Evolutionary conservation across 1,284 basidiomycete species (phyloP).

Genomic region (Naganishia albida): DNA sequence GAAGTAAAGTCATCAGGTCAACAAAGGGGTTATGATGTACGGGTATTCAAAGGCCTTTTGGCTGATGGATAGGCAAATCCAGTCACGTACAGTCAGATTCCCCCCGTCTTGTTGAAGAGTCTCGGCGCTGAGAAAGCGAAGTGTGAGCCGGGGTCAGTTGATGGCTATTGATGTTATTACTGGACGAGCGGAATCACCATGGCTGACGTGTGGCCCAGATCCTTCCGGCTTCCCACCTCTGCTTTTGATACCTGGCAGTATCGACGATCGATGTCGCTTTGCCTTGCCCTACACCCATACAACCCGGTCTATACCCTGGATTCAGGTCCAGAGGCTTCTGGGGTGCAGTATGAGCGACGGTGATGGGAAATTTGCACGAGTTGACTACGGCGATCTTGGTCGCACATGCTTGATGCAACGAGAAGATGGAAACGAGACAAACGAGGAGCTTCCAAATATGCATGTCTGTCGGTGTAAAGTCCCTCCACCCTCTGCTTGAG

Average conservation of each 20-base stretch:
- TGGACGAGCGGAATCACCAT: not conserved
- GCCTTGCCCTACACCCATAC: not conserved
- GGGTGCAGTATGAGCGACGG: conserved; percentile 2
- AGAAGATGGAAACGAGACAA: not conserved
- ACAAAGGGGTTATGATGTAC: not conserved
- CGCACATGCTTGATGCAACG: not conserved
- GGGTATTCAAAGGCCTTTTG: too few species aligned
- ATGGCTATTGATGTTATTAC: too few species aligned
- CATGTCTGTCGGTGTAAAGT: too few species aligned
- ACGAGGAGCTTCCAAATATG: too few species aligned
- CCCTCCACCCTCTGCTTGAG: too few species aligned
- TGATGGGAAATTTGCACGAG: conserved; percentile 12
- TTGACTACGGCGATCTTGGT: conserved; percentile 11
- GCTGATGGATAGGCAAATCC: not conserved
- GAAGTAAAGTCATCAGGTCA: not conserved
- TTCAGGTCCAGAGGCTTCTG: not conserved
- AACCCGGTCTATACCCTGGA: conserved; percentile 1
- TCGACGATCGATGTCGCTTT: not conserved
- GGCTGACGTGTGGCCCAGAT: conserved; percentile 3
- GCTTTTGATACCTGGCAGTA: not conserved
- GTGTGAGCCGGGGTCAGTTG: not conserved
- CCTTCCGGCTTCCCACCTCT: not conserved
- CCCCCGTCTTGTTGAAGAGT: not conserved
- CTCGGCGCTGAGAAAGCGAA: not conserved
- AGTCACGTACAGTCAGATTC: not conserved